A percentile compares a stretch with the other conserved stretches of the same genome.
phyloP scores from a whole-genome alignment of 345 rosid genomes.

The Rubroshorea leprosula region DNA sequence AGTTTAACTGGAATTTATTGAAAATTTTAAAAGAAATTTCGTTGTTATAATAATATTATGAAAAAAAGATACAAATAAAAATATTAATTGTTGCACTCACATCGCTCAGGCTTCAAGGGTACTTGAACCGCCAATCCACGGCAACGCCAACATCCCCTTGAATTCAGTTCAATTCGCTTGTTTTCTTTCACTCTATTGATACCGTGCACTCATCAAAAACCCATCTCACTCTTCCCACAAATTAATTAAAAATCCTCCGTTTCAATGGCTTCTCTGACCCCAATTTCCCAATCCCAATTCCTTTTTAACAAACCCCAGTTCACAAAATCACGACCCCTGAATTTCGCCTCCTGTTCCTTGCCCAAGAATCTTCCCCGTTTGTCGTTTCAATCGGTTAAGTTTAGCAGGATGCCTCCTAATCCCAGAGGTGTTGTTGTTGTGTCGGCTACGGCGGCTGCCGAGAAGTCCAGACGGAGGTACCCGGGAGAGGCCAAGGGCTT shows the following conservation, averaged over 20 bases:
- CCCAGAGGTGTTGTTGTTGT: conserved; percentile 37
- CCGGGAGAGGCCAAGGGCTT: conserved; percentile 92
- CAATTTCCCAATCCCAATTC: conserved; percentile 42
- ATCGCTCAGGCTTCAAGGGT: conserved; percentile 31
- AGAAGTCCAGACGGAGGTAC: conserved; percentile 66
- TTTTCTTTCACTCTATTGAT: conserved; percentile 11
- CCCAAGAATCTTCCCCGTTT: conserved; percentile 14
- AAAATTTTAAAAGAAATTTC: no score
- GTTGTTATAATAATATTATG: no score
- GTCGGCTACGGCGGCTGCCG: conserved; percentile 59
- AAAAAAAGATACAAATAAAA: no score
- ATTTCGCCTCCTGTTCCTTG: conserved; percentile 29
- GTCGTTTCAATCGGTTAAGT: conserved; percentile 4
- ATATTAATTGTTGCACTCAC: background rate
- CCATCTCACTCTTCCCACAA: background rate
- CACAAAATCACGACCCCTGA: conserved; percentile 11
- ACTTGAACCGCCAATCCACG: conserved; percentile 26
- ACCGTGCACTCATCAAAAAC: conserved; percentile 24
- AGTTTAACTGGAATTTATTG: no score
- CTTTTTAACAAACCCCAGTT: conserved; percentile 36
- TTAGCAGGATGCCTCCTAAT: conserved; percentile 35
- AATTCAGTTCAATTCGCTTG: background rate
- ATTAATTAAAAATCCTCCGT: background rate
- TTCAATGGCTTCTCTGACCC: conserved; percentile 58
- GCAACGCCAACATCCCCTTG: background rate